phyloP scores from a whole-genome alignment of 805 yeast genomes.

The Ogataea minuta region DNA sequence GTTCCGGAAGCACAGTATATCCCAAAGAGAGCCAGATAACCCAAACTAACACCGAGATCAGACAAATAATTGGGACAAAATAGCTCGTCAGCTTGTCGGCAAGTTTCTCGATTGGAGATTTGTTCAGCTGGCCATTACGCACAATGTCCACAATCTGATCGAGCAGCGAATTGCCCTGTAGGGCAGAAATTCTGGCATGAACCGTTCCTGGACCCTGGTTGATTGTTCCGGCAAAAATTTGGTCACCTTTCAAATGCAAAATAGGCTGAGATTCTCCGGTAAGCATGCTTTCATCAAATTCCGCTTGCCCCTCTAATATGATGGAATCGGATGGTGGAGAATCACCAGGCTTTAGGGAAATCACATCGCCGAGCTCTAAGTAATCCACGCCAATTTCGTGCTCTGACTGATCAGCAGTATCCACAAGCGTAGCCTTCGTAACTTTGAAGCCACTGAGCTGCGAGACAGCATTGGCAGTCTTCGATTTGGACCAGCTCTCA shows the following conservation, averaged over 20 bases:
- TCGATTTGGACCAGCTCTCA: slow-evolving; percentile 63
- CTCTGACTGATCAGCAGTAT: slow-evolving; percentile 15
- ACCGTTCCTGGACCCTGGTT: slow-evolving; percentile 58
- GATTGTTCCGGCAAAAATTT: slow-evolving; percentile 69
- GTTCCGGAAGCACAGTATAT: slow-evolving; percentile 49
- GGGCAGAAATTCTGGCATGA: slow-evolving; percentile 52
- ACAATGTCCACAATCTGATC: slow-evolving; percentile 71
- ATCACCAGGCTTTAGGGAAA: slow-evolving; percentile 51
- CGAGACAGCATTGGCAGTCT: slow-evolving; percentile 64
- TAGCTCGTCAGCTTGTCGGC: slow-evolving; percentile 69
- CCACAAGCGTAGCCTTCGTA: slow-evolving; percentile 45
- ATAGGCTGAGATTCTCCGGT: slow-evolving; percentile 66
- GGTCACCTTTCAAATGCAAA: slow-evolving; percentile 56
- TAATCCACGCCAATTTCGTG: slow-evolving; percentile 38
- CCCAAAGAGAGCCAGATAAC: slow-evolving; percentile 65
- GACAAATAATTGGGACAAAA: slow-evolving; percentile 68
- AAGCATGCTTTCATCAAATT: slow-evolving; percentile 60
- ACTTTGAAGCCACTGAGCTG: slow-evolving; percentile 52
- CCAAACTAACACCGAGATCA: slow-evolving; percentile 64
- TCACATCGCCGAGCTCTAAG: slow-evolving; percentile 51
- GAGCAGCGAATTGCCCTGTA: slow-evolving; percentile 62
- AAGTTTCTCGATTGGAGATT: slow-evolving; percentile 70
- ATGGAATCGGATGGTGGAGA: slow-evolving; percentile 62
- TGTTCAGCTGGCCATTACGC: slow-evolving; percentile 66
- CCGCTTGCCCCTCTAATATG: slow-evolving; percentile 43